A percentile compares a stretch with the other conserved stretches of the same genome.
phyloP scores from a whole-genome alignment of 2,329 filamentous ascomycete species.

The Knufia fluminis region DNA sequence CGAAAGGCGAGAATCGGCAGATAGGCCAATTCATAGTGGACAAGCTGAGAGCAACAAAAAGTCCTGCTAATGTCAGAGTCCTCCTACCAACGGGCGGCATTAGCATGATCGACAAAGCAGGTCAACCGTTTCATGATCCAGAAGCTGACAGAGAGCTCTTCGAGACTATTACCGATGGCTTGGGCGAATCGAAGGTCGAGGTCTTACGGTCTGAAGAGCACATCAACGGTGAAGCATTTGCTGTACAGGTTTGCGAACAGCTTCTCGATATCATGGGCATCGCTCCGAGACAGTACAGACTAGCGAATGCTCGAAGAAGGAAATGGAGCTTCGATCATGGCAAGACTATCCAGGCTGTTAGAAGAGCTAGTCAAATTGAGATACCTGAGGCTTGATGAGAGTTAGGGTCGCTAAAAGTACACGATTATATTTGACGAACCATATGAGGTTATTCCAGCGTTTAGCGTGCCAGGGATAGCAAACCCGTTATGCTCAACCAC shows the following conservation, averaged over 20 bases:
- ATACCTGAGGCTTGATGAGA: conserved; percentile 15
- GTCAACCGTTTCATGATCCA: conserved; percentile 44
- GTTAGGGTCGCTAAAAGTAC: not conserved
- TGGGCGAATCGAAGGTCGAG: conserved; percentile 41
- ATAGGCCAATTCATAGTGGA: conserved; percentile 49
- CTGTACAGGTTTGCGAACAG: conserved; percentile 24
- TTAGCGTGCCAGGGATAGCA: no score
- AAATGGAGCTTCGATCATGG: conserved; percentile 23
- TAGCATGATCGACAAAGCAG: conserved; percentile 50
- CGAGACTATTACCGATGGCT: conserved; percentile 38
- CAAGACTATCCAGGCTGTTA: conserved; percentile 14
- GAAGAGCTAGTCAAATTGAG: conserved; percentile 18
- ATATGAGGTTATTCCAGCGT: no score
- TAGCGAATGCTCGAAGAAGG: conserved; percentile 18
- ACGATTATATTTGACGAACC: not conserved
- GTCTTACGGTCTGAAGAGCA: conserved; percentile 42
- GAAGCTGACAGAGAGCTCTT: conserved; percentile 42
- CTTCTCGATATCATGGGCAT: conserved; percentile 21
- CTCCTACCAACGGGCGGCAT: conserved; percentile 53
- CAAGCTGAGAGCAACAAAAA: conserved; percentile 41
- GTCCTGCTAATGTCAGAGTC: conserved; percentile 41
- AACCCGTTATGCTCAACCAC: no score
- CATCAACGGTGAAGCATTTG: conserved; percentile 49
- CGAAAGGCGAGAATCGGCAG: conserved; percentile 44
- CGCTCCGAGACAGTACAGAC: conserved; percentile 18